A percentile compares a stretch with the other conserved stretches of the same genome.
phyloP scores from a whole-genome alignment of 1,139 yeast species.

The Geotrichum restrictum region DNA sequence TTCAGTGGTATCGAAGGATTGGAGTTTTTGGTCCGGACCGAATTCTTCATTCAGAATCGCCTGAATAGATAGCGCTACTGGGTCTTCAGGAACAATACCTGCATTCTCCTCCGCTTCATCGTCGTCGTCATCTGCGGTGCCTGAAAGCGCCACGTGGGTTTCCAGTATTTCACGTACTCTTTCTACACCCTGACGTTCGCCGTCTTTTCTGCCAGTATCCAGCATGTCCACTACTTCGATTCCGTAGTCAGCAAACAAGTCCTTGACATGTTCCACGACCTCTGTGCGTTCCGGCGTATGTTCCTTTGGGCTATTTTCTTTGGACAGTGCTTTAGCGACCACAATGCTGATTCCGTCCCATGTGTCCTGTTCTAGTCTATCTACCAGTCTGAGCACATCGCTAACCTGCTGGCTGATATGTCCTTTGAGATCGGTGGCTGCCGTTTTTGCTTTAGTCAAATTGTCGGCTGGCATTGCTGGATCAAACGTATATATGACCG shows the following conservation, averaged over 20 bases:
- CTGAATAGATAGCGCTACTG: constrained; percentile 7
- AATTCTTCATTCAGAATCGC: constrained; percentile 14
- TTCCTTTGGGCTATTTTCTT: constrained; percentile 1
- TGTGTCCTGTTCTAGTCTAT: constrained; percentile 28
- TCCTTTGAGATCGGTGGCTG: constrained; percentile 1
- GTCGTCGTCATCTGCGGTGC: constrained; percentile 19
- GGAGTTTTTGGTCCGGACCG: too few relatives aligned
- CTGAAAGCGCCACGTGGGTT: constrained; percentile 22
- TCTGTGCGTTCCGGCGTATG: constrained; percentile 13
- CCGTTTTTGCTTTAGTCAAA: neutral
- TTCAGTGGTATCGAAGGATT: constrained; percentile 9
- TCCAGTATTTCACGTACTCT: constrained; percentile 34
- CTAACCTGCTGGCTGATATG: constrained; percentile 17
- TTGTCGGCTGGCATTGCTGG: constrained; percentile 8
- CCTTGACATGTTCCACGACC: constrained; percentile 23
- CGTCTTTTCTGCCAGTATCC: constrained; percentile 18
- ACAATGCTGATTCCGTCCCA: constrained; percentile 34
- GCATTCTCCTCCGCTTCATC: constrained; percentile 21
- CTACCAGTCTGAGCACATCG: constrained; percentile 25
- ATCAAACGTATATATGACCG: constrained; percentile 19
- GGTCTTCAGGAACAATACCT: constrained; percentile 17
- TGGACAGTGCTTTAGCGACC: constrained; percentile 22
- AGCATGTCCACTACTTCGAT: constrained; percentile 31
- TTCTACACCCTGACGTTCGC: constrained; percentile 26
- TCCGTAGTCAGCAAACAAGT: constrained; percentile 29